Conservation (phyloP, 768 basidiomycete genomes). For the Macrolepiota dolichaula region DNA sequence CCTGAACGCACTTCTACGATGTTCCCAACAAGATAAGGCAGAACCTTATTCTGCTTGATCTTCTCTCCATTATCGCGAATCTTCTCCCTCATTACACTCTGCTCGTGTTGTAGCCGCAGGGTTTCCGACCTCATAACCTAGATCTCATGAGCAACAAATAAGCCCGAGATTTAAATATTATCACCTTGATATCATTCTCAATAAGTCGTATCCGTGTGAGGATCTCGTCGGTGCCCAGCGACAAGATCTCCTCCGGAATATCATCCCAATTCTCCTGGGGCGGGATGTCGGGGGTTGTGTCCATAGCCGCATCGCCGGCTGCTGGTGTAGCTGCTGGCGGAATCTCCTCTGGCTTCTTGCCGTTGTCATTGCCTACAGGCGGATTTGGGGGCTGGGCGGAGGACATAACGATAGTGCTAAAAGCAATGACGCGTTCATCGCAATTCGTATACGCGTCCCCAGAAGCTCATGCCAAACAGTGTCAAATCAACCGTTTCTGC, state of each 20-base stretch:
- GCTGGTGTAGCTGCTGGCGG: conserved; percentile 29
- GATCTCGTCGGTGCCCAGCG: conserved; percentile 81
- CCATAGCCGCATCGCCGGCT: conserved; percentile 51
- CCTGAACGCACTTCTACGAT: conserved; percentile 80
- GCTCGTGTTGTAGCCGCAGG: conserved; percentile 87
- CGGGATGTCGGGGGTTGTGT: conserved; percentile 66
- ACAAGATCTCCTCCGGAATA: conserved; percentile 84
- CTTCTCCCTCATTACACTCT: conserved; percentile 96
- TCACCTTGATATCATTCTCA: conserved; percentile 94
- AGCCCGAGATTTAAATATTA: neutral
- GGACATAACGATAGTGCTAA: conserved; percentile 41
- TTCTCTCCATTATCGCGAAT: conserved; percentile 98
- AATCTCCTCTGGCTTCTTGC: conserved; percentile 48
- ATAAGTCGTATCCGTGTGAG: conserved; percentile 86
- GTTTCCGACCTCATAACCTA: conserved; percentile 98
- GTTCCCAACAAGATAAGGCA: conserved; percentile 97
- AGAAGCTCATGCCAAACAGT: conserved; percentile 10
- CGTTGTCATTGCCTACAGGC: conserved; percentile 44
- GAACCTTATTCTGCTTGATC: conserved; percentile 98
- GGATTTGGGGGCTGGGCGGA: conserved; percentile 54
- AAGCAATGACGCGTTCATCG: conserved; percentile 26
- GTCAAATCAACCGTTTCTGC: conserved; percentile 2
- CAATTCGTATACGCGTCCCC: conserved; percentile 34
- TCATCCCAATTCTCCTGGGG: conserved; percentile 86
- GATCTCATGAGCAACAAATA: neutral